Evolutionary conservation across 495 filamentous ascomycete species (phyloP), one percentile per base, ranked within the genome.

Genomic region (Xylaria intraflava): DNA sequence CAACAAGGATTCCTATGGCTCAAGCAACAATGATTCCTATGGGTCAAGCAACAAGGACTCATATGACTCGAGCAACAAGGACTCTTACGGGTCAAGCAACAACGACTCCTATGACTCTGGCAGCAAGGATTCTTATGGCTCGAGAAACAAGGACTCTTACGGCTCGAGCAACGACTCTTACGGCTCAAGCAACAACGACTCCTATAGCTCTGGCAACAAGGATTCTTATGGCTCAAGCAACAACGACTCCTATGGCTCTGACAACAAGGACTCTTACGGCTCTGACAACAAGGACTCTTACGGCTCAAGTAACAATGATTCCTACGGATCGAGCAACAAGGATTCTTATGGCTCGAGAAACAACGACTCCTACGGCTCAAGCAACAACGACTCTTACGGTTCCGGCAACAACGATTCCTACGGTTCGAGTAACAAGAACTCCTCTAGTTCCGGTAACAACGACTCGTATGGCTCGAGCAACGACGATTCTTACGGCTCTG

Each of bases 21-120:
- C 53, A 3, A 58, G 57, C 48, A 61, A 58, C 38, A 40, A 51
- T 45, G 35, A 51, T 30, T 50, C 60, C 12, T 38, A 38, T 11
- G 35, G 35, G 4, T 60, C 53, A 1, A 31, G 47, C 20, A 55
- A 36, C 44, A 52, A 59, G 6, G 53, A 62, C 43, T 50, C 46
- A 22, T 67, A 62, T 31, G 59, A 61, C 17, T 65, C 60, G 8
- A 36, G 53, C 20, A 64, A 68, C 46, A 73, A 62, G 51, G 69
- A 49, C 29, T 49, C 56, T 0, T 62, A 58, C 23, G 64, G 63
- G 31, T 59, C 51, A 1, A 46, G 43, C 22, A 42, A 53, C 41
- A 62, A 55, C 3, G 36, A 51, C 41, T 54, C 48, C 42, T 65
- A n/a, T n/a, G n/a, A n/a, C n/a, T n/a, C n/a, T n/a, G n/a, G n/a